Percentiles rank a stretch among this genome's conserved stretches.
Evolutionary conservation across 2,329 filamentous ascomycete species (phyloP).

Genomic region (Hysterium pulicare): DNA sequence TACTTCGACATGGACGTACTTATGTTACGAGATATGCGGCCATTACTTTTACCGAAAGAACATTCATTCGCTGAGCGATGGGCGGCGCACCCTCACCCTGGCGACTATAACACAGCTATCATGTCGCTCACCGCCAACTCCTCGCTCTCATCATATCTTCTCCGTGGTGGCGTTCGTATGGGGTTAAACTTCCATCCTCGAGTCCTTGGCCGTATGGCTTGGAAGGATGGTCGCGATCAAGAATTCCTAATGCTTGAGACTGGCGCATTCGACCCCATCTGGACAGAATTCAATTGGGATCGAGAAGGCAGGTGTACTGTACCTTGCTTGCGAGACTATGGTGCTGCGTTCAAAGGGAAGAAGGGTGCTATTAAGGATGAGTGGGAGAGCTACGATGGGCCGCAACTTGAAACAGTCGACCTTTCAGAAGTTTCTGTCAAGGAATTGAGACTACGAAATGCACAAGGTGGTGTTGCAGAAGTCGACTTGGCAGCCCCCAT

Average conservation of each 20-base stretch:
- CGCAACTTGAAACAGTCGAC: constrained; percentile 37
- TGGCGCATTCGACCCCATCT: constrained; percentile 55
- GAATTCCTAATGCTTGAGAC: constrained; percentile 58
- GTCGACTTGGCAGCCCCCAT: constrained; percentile 7
- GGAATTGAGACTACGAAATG: constrained; percentile 20
- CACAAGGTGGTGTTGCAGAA: constrained; percentile 6
- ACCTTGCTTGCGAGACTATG: constrained; percentile 54
- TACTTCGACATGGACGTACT: constrained; percentile 58
- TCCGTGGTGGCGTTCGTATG: constrained; percentile 56
- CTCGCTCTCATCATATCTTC: constrained; percentile 52
- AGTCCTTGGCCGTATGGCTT: constrained; percentile 55
- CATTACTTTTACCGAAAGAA: constrained; percentile 48
- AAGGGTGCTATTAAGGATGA: constrained; percentile 47
- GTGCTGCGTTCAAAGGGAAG: constrained; percentile 51
- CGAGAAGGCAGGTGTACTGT: constrained; percentile 52
- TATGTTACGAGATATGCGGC: constrained; percentile 55
- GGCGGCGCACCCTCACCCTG: constrained; percentile 51
- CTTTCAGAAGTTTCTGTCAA: constrained; percentile 24
- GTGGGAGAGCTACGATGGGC: constrained; percentile 52
- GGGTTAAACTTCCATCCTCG: constrained; percentile 57
- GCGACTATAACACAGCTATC: constrained; percentile 57
- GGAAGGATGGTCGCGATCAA: constrained; percentile 53
- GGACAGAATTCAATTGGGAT: constrained; percentile 56
- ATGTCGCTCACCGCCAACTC: constrained; percentile 57
- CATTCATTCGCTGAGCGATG: constrained; percentile 56